Evolutionary conservation across 176 grass and related monocot species (phyloP).

Genomic region (Lolium rigidum): DNA sequence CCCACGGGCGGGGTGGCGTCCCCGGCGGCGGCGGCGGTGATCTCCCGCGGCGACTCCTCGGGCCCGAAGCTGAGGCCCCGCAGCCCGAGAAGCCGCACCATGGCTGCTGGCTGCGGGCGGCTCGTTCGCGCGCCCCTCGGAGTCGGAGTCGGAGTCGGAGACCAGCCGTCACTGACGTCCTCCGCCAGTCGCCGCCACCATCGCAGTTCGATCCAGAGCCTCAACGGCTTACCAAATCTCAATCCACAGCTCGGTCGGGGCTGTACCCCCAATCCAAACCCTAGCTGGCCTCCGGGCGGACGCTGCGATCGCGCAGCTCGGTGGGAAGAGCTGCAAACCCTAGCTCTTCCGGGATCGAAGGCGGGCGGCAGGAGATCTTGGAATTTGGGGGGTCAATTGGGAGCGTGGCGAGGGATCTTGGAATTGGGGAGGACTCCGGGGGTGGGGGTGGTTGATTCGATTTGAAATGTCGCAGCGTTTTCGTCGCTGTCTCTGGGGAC

Average conservation of each 20-base stretch:
- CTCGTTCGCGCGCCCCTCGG: background rate
- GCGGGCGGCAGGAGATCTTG: background rate
- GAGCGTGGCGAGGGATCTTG: conserved; percentile 2
- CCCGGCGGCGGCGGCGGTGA: conserved; percentile 61
- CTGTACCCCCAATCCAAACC: conserved; percentile 39
- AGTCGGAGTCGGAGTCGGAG: background rate
- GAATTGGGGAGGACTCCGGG: conserved; percentile 40
- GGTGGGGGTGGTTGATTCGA: conserved; percentile 11
- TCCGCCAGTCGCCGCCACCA: conserved; percentile 35
- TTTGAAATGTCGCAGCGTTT: conserved; percentile 46
- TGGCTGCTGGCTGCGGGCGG: conserved; percentile 24
- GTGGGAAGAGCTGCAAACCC: conserved; percentile 47
- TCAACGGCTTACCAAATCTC: background rate
- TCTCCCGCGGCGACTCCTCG: conserved; percentile 94
- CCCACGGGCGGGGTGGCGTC: conserved; percentile 63
- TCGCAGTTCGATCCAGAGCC: conserved; percentile 46
- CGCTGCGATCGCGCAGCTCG: conserved; percentile 5
- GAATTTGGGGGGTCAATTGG: background rate
- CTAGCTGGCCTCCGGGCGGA: conserved; percentile 13
- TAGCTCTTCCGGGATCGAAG: conserved; percentile 43
- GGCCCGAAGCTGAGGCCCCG: conserved; percentile 75
- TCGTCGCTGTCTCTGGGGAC: conserved; percentile 39
- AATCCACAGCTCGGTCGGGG: conserved; percentile 4
- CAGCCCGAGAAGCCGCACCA: conserved; percentile 81
- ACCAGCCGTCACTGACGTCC: conserved; percentile 38